Conservation (phyloP, 129 eudicot species). For the Arctium lappa region DNA sequence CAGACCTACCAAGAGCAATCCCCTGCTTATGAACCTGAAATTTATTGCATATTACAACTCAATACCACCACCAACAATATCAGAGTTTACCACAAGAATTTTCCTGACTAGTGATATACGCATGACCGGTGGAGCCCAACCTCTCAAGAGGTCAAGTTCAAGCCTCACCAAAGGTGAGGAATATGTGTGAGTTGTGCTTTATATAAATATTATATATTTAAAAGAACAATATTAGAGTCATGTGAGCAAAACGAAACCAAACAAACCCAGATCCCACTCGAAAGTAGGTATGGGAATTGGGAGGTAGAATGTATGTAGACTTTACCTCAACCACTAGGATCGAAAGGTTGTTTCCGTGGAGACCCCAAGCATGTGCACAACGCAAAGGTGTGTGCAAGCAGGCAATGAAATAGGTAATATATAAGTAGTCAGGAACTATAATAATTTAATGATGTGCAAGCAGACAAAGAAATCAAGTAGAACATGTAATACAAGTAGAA, state of each 20-base stretch:
- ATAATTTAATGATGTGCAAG: not conserved
- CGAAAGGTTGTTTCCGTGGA: too few relatives aligned
- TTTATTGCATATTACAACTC: not conserved
- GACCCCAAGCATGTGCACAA: too few relatives aligned
- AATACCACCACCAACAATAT: conserved; percentile 7
- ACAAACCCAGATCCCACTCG: too few relatives aligned
- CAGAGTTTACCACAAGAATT: not conserved
- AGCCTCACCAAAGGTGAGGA: not conserved
- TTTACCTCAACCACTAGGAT: too few relatives aligned
- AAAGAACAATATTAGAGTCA: not conserved
- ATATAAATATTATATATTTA: too few relatives aligned
- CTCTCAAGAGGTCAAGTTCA: not conserved
- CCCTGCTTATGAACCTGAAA: conserved; percentile 98
- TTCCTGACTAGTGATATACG: not conserved
- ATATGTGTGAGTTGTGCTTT: too few relatives aligned
- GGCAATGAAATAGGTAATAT: not conserved
- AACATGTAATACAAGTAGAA: not conserved
- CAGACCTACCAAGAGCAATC: conserved; percentile 97
- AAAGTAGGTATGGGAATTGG: too few relatives aligned
- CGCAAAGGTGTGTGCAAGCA: not conserved
- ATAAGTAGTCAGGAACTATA: not conserved
- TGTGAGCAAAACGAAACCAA: too few relatives aligned
- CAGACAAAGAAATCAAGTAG: not conserved
- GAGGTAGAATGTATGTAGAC: too few relatives aligned
- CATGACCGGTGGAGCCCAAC: not conserved